These are phyloP conservation scores for Chaetomium fimeti DNA, from an alignment of 495 filamentous ascomycete species.

Conservation along the genomic window DNA sequence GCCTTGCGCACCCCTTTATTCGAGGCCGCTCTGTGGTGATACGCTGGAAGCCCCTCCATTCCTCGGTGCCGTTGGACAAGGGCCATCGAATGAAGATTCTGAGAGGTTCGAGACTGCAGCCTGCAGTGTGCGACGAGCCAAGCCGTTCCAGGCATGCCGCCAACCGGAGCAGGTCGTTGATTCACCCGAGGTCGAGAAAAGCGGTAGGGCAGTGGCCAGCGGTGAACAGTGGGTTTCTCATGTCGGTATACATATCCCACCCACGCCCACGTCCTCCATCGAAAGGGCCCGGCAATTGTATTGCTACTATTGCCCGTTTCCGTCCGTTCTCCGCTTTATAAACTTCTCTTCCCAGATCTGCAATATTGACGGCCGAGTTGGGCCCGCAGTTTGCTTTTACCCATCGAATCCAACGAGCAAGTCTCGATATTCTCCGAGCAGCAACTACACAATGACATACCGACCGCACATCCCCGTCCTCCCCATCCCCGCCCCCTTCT, in stretches of 20 bases:
- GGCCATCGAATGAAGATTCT: background rate
- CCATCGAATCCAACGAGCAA: too few relatives aligned
- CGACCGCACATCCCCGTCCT: background rate
- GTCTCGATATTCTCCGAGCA: too few relatives aligned
- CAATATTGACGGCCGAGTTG: background rate
- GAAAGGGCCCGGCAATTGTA: background rate
- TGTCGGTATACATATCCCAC: background rate
- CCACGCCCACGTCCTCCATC: background rate
- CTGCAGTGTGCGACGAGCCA: constrained; percentile 13
- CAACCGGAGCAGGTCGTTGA: constrained; percentile 1
- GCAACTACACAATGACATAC: background rate
- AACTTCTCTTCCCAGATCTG: constrained; percentile 1
- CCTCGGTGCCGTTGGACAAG: constrained; percentile 13
- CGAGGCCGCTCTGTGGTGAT: constrained; percentile 2
- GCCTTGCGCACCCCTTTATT: background rate
- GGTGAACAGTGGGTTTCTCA: background rate
- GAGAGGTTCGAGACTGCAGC: background rate
- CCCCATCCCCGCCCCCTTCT: background rate
- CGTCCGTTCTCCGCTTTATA: background rate
- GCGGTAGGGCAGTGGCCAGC: background rate
- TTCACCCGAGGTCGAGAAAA: constrained; percentile 4
- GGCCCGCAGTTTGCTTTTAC: constrained; percentile 8
- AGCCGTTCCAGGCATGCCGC: constrained; percentile 6
- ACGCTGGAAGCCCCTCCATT: constrained; percentile 3
- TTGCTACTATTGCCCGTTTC: background rate